These are phyloP conservation scores for Buddleja alternifolia DNA, from an alignment of 257 asterid species.

Conservation along the genomic window DNA sequence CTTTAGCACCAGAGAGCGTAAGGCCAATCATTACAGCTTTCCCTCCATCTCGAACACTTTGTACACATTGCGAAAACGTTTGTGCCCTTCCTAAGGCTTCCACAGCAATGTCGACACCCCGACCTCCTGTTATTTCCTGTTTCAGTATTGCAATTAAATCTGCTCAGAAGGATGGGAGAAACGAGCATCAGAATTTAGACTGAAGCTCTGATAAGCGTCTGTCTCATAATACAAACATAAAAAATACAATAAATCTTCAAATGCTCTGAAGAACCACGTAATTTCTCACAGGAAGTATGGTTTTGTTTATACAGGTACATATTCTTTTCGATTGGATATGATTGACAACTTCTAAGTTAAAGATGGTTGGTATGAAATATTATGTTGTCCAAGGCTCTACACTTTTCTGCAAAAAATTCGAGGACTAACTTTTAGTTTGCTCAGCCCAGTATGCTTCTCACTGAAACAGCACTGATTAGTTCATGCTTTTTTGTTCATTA, in stretches of 20 bases:
- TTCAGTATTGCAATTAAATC: constrained; percentile 24
- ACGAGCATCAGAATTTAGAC: background rate
- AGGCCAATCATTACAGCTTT: constrained; percentile 99
- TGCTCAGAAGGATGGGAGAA: background rate
- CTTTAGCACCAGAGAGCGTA: constrained; percentile 81
- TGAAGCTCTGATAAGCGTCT: background rate
- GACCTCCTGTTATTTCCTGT: constrained; percentile 93
- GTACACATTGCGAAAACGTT: constrained; percentile 82
- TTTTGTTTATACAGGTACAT: background rate
- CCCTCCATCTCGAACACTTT: constrained; percentile 95
- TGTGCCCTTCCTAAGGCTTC: constrained; percentile 91
- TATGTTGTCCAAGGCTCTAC: background rate
- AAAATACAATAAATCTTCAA: background rate
- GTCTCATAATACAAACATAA: background rate
- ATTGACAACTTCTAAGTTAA: background rate
- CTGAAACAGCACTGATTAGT: background rate
- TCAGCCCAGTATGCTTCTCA: background rate
- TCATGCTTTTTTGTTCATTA: too few relatives aligned
- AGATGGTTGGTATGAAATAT: background rate
- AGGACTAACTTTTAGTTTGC: background rate
- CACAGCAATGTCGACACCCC: constrained; percentile 93
- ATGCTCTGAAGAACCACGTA: background rate
- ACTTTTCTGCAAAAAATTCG: background rate
- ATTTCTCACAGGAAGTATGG: background rate
- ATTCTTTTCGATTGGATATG: background rate